phyloP scores from a whole-genome alignment of 495 filamentous ascomycete species.

The Penicillium lagena region DNA sequence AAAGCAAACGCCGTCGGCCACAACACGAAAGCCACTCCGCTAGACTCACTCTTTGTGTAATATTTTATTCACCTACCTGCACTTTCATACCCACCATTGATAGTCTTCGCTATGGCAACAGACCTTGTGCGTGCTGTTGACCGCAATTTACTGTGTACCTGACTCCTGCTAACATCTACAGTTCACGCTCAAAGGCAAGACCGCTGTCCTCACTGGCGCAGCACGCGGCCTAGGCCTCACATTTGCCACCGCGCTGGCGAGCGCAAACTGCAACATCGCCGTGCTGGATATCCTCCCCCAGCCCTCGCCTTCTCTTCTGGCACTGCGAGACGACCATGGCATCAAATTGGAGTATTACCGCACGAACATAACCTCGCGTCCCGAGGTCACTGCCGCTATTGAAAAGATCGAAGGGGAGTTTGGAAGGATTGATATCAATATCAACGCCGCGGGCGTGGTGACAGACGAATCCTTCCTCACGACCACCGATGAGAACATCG shows the following conservation, averaged over 20 bases:
- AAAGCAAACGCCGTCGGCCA: background rate
- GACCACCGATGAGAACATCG: slow-evolving; percentile 2
- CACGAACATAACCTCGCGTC: slow-evolving; percentile 7
- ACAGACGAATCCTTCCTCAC: slow-evolving; percentile 11
- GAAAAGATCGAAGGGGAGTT: slow-evolving; percentile 12
- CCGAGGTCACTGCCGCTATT: slow-evolving; percentile 5
- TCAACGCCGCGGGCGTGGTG: slow-evolving; percentile 14
- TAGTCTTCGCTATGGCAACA: background rate
- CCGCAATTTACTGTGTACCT: background rate
- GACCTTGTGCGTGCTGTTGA: background rate
- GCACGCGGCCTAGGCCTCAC: slow-evolving; percentile 3
- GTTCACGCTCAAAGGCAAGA: slow-evolving; percentile 3
- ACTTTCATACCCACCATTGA: background rate
- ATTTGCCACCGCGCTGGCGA: slow-evolving; percentile 3
- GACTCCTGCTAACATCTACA: slow-evolving; percentile 1
- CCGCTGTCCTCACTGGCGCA: slow-evolving; percentile 2
- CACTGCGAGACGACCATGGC: slow-evolving; percentile 8
- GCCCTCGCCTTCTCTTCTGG: slow-evolving; percentile 11
- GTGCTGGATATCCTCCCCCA: slow-evolving; percentile 1
- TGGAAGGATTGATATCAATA: slow-evolving; percentile 14
- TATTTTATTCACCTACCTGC: background rate
- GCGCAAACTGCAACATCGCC: slow-evolving; percentile 1
- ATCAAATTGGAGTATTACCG: slow-evolving; percentile 11
- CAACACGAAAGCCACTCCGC: background rate
- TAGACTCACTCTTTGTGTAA: background rate